A percentile compares a stretch with the other conserved stretches of the same genome.
These are phyloP conservation scores for Rhizophora apiculata DNA, from an alignment of 345 rosid genomes.

Conservation along the genomic window DNA sequence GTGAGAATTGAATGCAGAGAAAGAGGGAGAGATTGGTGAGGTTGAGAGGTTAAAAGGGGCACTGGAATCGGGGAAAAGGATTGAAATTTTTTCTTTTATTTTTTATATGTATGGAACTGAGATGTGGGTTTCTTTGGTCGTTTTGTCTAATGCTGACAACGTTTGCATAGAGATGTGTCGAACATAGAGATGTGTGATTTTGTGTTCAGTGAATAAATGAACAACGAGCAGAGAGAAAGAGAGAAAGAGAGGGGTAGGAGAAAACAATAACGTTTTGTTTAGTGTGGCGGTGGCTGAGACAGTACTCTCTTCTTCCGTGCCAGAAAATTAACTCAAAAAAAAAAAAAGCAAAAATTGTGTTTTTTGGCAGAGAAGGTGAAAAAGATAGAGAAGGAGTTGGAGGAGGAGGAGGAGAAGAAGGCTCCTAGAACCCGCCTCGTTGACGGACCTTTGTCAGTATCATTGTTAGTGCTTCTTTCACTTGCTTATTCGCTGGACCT, in stretches of 20 bases:
- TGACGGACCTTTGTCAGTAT: constrained; percentile 14
- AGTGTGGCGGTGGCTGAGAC: background rate
- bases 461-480: background rate
- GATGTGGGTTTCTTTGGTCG: constrained; percentile 14
- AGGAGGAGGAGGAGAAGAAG: constrained; percentile 28
- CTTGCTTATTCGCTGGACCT: background rate
- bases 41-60: background rate
- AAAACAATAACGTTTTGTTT: too few relatives aligned
- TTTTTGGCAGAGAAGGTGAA: background rate
- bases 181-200: constrained; percentile 32
- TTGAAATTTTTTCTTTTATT: background rate
- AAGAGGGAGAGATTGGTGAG: constrained; percentile 6
- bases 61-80: background rate
- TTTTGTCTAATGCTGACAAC: background rate
- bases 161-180: constrained; percentile 27
- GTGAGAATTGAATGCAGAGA: background rate
- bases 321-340: background rate
- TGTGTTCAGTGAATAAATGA: constrained; percentile 13
- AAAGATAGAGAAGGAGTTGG: background rate
- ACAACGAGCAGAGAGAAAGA: background rate
- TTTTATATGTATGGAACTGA: constrained; percentile 16
- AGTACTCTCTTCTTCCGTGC: constrained; percentile 10
- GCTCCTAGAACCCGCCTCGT: constrained; percentile 49
- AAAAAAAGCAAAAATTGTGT: background rate
- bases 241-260: too few relatives aligned